These are phyloP conservation scores for Phylloporus arenicola DNA, from an alignment of 768 basidiomycete species.

Conservation along the genomic window DNA sequence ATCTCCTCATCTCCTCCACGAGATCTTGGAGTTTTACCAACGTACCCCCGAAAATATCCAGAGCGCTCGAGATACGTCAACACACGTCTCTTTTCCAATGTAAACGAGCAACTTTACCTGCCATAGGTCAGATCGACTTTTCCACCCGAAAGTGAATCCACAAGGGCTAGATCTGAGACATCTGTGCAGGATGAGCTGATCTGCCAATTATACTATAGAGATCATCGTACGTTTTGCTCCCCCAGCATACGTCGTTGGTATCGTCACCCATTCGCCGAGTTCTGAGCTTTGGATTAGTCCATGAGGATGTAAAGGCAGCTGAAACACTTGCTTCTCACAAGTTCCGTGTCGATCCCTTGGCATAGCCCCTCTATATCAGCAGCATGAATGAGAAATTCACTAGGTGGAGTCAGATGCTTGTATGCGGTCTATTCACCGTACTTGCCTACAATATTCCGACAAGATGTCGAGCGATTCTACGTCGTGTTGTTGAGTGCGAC, in stretches of 20 bases:
- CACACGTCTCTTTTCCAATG: neutral
- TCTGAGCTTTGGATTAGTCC: slow-evolving; percentile 39
- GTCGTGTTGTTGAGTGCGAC: neutral
- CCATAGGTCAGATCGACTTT: slow-evolving; percentile 49
- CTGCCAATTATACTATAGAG: neutral
- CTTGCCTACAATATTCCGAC: slow-evolving; percentile 75
- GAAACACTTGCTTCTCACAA: slow-evolving; percentile 63
- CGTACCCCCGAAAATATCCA: slow-evolving; percentile 69
- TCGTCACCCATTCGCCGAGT: slow-evolving; percentile 84
- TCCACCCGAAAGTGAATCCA: slow-evolving; percentile 74
- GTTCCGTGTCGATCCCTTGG: slow-evolving; percentile 87
- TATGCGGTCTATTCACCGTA: neutral
- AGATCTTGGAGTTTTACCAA: slow-evolving; percentile 58
- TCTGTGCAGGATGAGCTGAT: slow-evolving; percentile 40
- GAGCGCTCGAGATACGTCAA: slow-evolving; percentile 34
- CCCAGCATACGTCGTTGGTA: slow-evolving; percentile 95
- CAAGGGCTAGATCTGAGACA: slow-evolving; percentile 73
- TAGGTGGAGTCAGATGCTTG: slow-evolving; percentile 29
- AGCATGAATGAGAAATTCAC: slow-evolving; percentile 93
- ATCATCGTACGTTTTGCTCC: slow-evolving; percentile 73
- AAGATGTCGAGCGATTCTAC: slow-evolving; percentile 74
- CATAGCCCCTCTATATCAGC: slow-evolving; percentile 99
- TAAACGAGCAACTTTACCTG: slow-evolving; percentile 24
- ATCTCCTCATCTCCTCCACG: slow-evolving; percentile 21
- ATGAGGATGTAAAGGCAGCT: neutral